Conservation (phyloP, 2,329 filamentous ascomycete genomes). For the Ciborinia camelliae region DNA sequence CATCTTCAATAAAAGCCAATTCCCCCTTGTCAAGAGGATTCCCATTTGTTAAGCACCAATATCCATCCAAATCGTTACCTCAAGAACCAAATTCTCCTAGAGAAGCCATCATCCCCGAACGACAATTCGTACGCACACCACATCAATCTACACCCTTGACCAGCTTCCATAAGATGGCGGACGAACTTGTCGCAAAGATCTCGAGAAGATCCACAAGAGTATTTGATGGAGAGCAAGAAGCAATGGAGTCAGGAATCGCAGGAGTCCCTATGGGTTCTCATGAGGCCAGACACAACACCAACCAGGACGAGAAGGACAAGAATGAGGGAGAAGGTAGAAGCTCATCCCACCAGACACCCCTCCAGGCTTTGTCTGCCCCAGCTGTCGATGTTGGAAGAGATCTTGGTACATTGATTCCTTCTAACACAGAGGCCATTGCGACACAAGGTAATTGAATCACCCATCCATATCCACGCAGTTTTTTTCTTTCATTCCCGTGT, state of each 20-base stretch:
- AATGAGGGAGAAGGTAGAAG: slow-evolving; percentile 11
- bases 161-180: slow-evolving; percentile 17
- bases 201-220: slow-evolving; percentile 29
- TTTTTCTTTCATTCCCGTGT: no score
- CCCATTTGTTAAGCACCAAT: background rate
- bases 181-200: slow-evolving; percentile 20
- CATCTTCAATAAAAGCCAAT: slow-evolving; percentile 7
- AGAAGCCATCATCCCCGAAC: background rate
- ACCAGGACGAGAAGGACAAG: slow-evolving; percentile 17
- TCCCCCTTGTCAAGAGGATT: slow-evolving; percentile 9
- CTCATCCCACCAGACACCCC: slow-evolving; percentile 14
- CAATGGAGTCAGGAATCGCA: slow-evolving; percentile 16
- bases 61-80: background rate
- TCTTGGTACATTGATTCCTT: slow-evolving; percentile 23
- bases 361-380: slow-evolving; percentile 15
- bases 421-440: slow-evolving; percentile 22
- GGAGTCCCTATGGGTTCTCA: background rate
- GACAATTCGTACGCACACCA: background rate
- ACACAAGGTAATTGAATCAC: slow-evolving; percentile 25
- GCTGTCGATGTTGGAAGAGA: slow-evolving; percentile 25
- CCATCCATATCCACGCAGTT: background rate
- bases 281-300: slow-evolving; percentile 15
- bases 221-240: slow-evolving; percentile 25
- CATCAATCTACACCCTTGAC: background rate
- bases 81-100: background rate